Evolutionary conservation across 1,284 basidiomycete species (phyloP).

Genomic region (Pyrrhoderma noxium): DNA sequence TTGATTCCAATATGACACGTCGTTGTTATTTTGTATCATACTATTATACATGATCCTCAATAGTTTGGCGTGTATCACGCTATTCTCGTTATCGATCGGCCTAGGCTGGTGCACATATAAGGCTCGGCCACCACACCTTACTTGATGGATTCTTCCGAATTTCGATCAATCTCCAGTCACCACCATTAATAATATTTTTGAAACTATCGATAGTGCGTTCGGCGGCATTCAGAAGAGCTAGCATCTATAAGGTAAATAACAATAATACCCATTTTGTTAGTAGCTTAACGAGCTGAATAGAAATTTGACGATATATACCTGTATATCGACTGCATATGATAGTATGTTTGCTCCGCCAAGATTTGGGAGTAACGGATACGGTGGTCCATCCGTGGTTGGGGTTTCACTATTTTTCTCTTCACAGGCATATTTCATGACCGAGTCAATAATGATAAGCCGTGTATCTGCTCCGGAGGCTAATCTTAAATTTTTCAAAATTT

Average conservation of each 20-base stretch:
- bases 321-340: slow-evolving; percentile 17
- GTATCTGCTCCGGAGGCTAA: slow-evolving; percentile 22
- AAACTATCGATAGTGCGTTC: slow-evolving; percentile 7
- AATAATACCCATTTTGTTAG: too few relatives aligned
- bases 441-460: slow-evolving; percentile 27
- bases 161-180: slow-evolving; percentile 8
- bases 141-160: slow-evolving; percentile 8
- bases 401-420: background rate
- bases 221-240: slow-evolving; percentile 3
- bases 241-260: background rate
- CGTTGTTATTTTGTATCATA: too few relatives aligned
- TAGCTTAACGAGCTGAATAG: background rate
- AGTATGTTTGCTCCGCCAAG: slow-evolving; percentile 15
- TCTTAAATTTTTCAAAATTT: slow-evolving; percentile 25
- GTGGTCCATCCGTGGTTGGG: background rate
- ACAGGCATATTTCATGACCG: slow-evolving; percentile 21
- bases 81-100: too few relatives aligned
- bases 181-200: slow-evolving; percentile 2
- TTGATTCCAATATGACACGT: too few relatives aligned
- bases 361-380: slow-evolving; percentile 17
- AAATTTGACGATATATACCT: slow-evolving; percentile 6
- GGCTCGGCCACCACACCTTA: slow-evolving; percentile 7
- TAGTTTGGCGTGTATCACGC: too few relatives aligned
- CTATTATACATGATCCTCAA: too few relatives aligned
- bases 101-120: slow-evolving; percentile 12